Base-by-base conservation (phyloP, 768 basidiomycete genomes). In the Boletales sp. region DNA sequence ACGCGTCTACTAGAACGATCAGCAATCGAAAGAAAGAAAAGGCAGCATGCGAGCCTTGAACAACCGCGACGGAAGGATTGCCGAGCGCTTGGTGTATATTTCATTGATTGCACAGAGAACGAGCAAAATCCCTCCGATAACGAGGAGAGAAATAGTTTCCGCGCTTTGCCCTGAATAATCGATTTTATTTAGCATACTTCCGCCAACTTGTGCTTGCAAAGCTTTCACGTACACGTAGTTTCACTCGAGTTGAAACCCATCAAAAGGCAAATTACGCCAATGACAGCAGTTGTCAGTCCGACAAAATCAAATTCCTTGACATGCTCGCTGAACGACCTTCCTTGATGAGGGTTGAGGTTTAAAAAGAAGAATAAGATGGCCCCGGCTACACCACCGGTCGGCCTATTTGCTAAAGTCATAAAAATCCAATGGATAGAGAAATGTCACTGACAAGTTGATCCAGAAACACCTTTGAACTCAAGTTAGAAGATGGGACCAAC, bases 21-120 rank as follows among this genome's bases (percentile, higher is more conserved):
- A 51, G 24, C 12, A 40, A 5, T 10, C 24, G 27, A 17, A 11
- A 36, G 13, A 32, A 45, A 29, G 11, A 8, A 15, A 27, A 37
- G 9, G 27, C 10, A 34, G 4, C n/a, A 50, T 54, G 36, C 48
- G 52, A 38, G 19, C 68, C 58, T 64, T 68, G 58, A 74, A 73
- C 14, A 74, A 40, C 19, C 75, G 66, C 3, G 71, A 68, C 0
- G 74, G 73, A 18, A 74, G 60, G 47, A 75, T 69, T 2, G 74
- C 68, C n/a, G 64, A 66, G 11, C 61, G 56, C 32, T 50, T 60
- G 7, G 71, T 72, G 36, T 50, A 60, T 1, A 64, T 39, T 41
- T 76, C 74, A 52, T 76, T 74, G 12, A 68, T 42, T 2, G 40
- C 61, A 19, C 50, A 69, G 10, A 52, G 10, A 5, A 69, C 47